These are phyloP conservation scores for Jaminaea rosea DNA, from an alignment of 1,284 basidiomycete genomes.

Conservation along the genomic window DNA sequence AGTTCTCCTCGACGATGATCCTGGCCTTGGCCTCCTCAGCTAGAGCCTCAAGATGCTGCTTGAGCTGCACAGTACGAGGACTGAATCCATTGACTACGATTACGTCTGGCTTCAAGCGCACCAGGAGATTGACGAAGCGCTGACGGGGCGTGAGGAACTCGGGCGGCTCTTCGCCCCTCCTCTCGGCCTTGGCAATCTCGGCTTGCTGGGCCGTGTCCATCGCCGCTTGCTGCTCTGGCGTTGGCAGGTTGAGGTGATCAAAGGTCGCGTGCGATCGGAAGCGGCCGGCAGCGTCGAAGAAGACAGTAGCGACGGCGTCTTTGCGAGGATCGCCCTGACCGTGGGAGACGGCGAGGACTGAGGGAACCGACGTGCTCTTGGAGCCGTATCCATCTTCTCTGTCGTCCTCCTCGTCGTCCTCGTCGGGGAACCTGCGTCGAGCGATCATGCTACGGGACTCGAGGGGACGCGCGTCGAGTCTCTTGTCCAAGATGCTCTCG, in stretches of 20 bases:
- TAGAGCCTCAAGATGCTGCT: conserved; percentile 54
- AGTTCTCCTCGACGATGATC: conserved; percentile 35
- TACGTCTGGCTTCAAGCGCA: conserved; percentile 73
- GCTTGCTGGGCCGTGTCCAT: conserved; percentile 10
- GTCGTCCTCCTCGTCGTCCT: conserved; percentile 16
- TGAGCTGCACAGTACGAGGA: conserved; percentile 65
- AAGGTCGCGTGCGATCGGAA: conserved; percentile 78
- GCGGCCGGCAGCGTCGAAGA: conserved; percentile 77
- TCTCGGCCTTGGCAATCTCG: conserved; percentile 14
- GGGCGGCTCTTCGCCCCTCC: conserved; percentile 53
- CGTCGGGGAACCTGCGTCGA: conserved; percentile 13
- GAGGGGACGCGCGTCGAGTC: conserved; percentile 60
- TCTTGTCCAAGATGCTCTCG: conserved; percentile 26
- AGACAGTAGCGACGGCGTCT: conserved; percentile 76
- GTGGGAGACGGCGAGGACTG: conserved; percentile 85
- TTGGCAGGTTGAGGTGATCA: conserved; percentile 54
- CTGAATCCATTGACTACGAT: conserved; percentile 71
- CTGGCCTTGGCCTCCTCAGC: conserved; percentile 52
- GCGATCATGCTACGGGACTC: conserved; percentile 48
- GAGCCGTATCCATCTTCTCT: conserved; percentile 55
- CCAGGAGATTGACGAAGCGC: conserved; percentile 72
- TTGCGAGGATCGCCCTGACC: conserved; percentile 86
- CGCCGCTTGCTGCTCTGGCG: conserved; percentile 10
- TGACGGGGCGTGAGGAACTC: conserved; percentile 49
- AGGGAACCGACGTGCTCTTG: conserved; percentile 52